Evolutionary conservation across 108 stramenopile species (phyloP), one percentile per base, ranked within the genome.

Genomic region (Nitzschia sp.): DNA sequence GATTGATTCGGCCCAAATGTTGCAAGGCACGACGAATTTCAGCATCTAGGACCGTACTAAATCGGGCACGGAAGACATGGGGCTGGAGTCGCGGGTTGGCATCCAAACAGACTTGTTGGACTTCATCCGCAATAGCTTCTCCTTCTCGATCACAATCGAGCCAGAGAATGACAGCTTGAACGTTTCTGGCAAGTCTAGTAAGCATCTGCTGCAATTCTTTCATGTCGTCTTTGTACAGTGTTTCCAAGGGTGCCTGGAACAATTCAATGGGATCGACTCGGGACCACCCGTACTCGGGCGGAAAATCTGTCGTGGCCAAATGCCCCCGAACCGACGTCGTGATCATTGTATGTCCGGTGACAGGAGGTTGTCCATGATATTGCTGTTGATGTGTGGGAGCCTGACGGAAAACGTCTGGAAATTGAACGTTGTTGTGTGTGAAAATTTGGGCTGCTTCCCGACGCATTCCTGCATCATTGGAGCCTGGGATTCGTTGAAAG

Each of bases 131-230:
- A 68, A 95, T 95, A 21, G 93, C 93, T 75, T 97, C 96, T 51
- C 96, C 98, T 78, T 99, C 98, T 21, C 95, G 87, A 82, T 99
- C 98, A 71, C 97, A 98, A 87, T 99, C 98, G 25, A 97, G 73
- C 98, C 98, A 99, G 38, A 99, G 76, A 46, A 99, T 89, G 19
- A 97, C 77, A 40, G 87, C 89, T 38, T 92, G 78, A 3, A 66
- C 84, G 9, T 68, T 34, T 41, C 63, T 57, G 14, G 86, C 65
- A 61, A 84, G 59, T 19, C 66, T 57, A 17, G 65, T 48, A 39
- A 93, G 53, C 89, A 90, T 93, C 14, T 71, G 76, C 65, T 85
- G 68, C 42, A 93, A 58, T 7, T 85, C 83, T 65, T 87, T 43
- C 88, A 93, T 90, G 58, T 93, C 92, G 20, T 82, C 73, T 2